Evolutionary conservation across 2,329 filamentous ascomycete genomes (phyloP).

Genomic region (Hirsutella minnesotensis): DNA sequence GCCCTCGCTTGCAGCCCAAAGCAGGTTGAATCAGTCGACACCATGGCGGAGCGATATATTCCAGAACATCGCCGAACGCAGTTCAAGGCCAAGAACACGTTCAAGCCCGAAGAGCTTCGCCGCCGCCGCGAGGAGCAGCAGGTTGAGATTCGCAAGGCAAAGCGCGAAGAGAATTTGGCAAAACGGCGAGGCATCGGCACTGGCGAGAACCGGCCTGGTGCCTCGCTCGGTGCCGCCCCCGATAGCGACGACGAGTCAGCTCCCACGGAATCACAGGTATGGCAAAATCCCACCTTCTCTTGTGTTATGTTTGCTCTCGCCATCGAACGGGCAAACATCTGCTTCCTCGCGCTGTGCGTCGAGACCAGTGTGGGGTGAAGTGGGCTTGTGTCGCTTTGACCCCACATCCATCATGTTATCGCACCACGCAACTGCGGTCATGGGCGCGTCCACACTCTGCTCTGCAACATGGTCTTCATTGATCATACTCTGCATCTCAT

Average conservation of each 20-base stretch:
- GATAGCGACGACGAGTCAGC: slow-evolving; percentile 97
- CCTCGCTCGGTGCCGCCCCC: slow-evolving; percentile 73
- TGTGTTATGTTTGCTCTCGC: slow-evolving; percentile 1
- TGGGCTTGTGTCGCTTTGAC: slow-evolving; percentile 6
- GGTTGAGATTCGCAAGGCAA: slow-evolving; percentile 96
- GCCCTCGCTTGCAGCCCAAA: slow-evolving; percentile 7
- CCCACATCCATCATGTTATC: slow-evolving; percentile 16
- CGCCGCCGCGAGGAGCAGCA: slow-evolving; percentile 98
- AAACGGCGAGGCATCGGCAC: slow-evolving; percentile 91
- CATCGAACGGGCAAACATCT: neutral
- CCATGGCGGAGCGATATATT: slow-evolving; percentile 98
- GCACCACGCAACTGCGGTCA: neutral
- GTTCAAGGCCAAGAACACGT: slow-evolving; percentile 99
- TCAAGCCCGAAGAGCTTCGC: slow-evolving; percentile 97
- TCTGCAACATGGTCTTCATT: too few species aligned
- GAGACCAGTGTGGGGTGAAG: slow-evolving; percentile 19
- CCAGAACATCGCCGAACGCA: slow-evolving; percentile 97
- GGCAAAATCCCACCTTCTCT: slow-evolving; percentile 2
- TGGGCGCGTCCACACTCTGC: too few species aligned
- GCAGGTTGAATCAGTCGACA: slow-evolving; percentile 26
- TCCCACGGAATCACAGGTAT: slow-evolving; percentile 89
- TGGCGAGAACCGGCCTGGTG: slow-evolving; percentile 67
- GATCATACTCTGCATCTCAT: too few species aligned
- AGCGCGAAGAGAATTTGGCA: slow-evolving; percentile 97
- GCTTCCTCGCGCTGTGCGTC: slow-evolving; percentile 6